phyloP scores from a whole-genome alignment of 139 green algal species.

The Tetraselmis striata region DNA sequence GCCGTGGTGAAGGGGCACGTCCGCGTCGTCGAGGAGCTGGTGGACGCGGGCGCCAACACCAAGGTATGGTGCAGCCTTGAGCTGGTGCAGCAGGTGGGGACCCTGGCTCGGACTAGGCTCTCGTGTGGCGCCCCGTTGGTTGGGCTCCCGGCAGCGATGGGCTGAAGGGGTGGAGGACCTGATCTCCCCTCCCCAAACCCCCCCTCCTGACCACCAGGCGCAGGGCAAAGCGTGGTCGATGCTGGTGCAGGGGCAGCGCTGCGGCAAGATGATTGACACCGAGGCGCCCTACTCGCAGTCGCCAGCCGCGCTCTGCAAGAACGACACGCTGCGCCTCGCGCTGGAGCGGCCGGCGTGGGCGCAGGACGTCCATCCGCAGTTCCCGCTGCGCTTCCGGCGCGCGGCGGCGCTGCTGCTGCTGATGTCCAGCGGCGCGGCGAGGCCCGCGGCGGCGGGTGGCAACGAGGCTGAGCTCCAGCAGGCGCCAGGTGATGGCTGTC shows the following conservation, averaged over 20 bases:
- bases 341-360: slow-evolving; percentile 5
- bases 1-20: slow-evolving; percentile 3
- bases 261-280: background rate
- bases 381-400: background rate
- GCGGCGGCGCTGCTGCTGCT: background rate
- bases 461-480: background rate
- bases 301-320: background rate
- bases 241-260: slow-evolving; percentile 13
- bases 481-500: too few species aligned
- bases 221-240: slow-evolving; percentile 10
- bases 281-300: slow-evolving; percentile 2
- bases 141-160: background rate
- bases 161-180: background rate
- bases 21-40: background rate
- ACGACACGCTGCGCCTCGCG: background rate
- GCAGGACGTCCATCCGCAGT: background rate
- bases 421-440: background rate
- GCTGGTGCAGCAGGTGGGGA: background rate
- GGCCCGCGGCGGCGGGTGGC: too few species aligned
- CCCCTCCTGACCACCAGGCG: background rate
- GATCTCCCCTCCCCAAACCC: background rate
- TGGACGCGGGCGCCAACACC: slow-evolving; percentile 8
- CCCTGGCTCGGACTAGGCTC: too few species aligned
- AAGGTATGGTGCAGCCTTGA: slow-evolving; percentile 7
- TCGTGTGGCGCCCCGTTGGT: too few species aligned